Percentiles rank a stretch among this genome's conserved stretches.
Evolutionary conservation across 2,329 filamentous ascomycete species (phyloP).

Genomic region (Helotiales sp.): DNA sequence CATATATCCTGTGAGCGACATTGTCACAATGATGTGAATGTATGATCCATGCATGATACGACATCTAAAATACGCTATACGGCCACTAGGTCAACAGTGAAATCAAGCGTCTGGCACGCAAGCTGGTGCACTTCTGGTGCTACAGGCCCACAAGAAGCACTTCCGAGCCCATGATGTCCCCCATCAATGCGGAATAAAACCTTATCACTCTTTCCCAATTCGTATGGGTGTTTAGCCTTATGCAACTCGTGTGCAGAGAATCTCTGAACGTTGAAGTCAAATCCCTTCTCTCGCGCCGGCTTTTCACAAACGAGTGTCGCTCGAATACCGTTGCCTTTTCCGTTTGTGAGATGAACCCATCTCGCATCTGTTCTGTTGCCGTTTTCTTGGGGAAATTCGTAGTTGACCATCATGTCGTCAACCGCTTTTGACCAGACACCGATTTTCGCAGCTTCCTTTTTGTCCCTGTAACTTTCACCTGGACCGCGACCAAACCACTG

Average conservation of each 20-base stretch:
- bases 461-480: conserved; percentile 70
- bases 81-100: conserved; percentile 17
- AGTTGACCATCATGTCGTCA: conserved; percentile 58
- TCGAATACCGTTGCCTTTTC: conserved; percentile 29
- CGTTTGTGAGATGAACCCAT: conserved; percentile 54
- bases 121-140: conserved; percentile 17
- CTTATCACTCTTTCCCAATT: conserved; percentile 58
- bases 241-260: conserved; percentile 59
- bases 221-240: conserved; percentile 65
- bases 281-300: conserved; percentile 47
- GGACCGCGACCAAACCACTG: conserved; percentile 72
- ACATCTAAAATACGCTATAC: conserved; percentile 3
- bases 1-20: no score
- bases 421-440: conserved; percentile 41
- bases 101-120: conserved; percentile 20
- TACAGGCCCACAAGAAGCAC: conserved; percentile 51
- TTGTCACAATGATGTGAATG: no score
- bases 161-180: conserved; percentile 55
- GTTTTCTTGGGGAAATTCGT: conserved; percentile 72
- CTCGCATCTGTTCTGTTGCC: conserved; percentile 66
- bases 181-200: conserved; percentile 50
- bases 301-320: conserved; percentile 43
- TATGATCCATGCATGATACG: background rate
- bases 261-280: conserved; percentile 58
- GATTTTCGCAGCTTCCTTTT: conserved; percentile 49